Percentiles rank a stretch among this genome's conserved stretches.
Evolutionary conservation across 768 basidiomycete species (phyloP).

Genomic region (Mycena capillaripes): DNA sequence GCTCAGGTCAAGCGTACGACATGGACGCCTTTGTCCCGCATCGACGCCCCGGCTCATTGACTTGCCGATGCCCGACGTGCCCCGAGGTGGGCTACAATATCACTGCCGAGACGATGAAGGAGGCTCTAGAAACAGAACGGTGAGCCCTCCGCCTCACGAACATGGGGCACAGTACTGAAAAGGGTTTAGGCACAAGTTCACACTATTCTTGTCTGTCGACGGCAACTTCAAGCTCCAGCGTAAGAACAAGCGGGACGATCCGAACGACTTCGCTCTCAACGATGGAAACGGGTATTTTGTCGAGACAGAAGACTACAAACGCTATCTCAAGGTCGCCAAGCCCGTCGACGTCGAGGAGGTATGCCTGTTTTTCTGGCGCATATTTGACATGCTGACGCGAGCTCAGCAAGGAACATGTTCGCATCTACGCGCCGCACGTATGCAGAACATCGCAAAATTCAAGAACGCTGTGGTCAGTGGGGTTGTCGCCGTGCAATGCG

Average conservation of each 20-base stretch:
- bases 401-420: conserved; percentile 33
- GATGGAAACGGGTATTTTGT: not conserved
- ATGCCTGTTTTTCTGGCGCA: not conserved
- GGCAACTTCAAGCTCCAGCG: conserved; percentile 18
- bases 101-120: not conserved
- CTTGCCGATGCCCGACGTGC: conserved; percentile 20
- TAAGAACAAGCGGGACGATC: conserved; percentile 12
- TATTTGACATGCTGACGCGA: not conserved
- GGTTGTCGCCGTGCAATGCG: conserved; percentile 45
- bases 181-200: not conserved
- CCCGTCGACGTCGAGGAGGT: not conserved
- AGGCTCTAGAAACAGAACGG: not conserved
- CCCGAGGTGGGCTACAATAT: conserved; percentile 31
- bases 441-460: conserved; percentile 46
- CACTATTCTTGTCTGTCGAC: not conserved
- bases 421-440: conserved; percentile 42
- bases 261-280: not conserved
- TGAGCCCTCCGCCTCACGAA: not conserved
- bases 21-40: conserved; percentile 16
- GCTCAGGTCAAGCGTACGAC: conserved; percentile 26
- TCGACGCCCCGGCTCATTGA: not conserved
- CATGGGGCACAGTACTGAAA: not conserved
- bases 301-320: not conserved
- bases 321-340: not conserved
- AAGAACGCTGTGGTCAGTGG: conserved; percentile 44